Evolutionary conservation across 1,139 yeast species (phyloP).

Genomic region (Geotrichum citri-aurantii): DNA sequence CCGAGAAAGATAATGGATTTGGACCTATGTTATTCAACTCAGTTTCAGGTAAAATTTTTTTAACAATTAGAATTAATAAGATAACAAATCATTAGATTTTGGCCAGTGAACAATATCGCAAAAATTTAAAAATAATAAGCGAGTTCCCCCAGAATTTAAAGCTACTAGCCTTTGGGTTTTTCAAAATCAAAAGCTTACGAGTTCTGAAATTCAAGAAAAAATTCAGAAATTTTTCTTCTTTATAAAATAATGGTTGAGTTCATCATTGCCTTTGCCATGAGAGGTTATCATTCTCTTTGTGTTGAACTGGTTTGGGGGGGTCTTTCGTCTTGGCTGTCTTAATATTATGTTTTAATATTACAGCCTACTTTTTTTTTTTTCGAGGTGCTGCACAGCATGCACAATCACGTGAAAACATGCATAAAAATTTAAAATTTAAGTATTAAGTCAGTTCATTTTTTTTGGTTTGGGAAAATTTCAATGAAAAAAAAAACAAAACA

Average conservation of each 20-base stretch:
- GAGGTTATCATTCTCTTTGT: not conserved
- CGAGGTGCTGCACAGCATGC: not conserved
- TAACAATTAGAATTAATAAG: too few relatives aligned
- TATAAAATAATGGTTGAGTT: too few relatives aligned
- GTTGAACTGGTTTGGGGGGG: not conserved
- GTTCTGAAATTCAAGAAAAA: not conserved
- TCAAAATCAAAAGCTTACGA: not conserved
- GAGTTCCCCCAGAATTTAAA: too few relatives aligned
- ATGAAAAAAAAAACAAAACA: not conserved
- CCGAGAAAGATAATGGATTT: not conserved
- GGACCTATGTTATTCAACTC: not conserved
- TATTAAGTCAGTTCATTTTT: not conserved
- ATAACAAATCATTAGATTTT: too few relatives aligned
- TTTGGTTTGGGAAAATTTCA: not conserved
- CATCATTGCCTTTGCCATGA: not conserved
- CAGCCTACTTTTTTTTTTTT: not conserved
- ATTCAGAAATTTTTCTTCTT: too few relatives aligned
- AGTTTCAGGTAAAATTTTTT: not conserved
- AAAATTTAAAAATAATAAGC: too few relatives aligned
- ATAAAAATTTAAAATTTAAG: not conserved
- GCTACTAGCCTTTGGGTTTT: not conserved
- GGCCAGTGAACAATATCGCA: too few relatives aligned
- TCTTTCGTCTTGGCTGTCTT: not conserved
- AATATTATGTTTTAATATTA: not conserved
- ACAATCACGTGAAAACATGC: not conserved